Base-by-base conservation (phyloP, 2,329 filamentous ascomycete genomes). In the Nemania abortiva region DNA sequence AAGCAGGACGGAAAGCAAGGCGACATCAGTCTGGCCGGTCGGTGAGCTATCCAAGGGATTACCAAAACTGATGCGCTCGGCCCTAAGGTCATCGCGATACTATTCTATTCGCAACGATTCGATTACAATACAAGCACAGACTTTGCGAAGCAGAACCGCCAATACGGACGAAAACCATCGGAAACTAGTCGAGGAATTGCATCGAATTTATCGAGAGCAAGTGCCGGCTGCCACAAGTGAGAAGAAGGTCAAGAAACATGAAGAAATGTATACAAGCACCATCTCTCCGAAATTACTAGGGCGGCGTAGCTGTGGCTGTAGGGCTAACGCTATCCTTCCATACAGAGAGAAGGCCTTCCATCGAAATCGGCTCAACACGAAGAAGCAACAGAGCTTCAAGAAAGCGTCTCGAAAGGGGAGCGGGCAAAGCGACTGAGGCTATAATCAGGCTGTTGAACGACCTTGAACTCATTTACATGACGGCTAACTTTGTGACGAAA, bases 1-100 rank as follows among this genome's bases (percentile, higher is more conserved):
- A 55, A 3, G 9, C 34, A 89, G 87, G 69, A 90, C 88, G 0
- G 88, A 90, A 78, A 86, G 83, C 59, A 90, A 89, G 72, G 88
- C 87, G 24, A 86, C 84, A 54, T 88, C 87, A 0, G 80, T 79
- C 13, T 89, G 87, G 82, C 71, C 83, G 1, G 75, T 88, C 3
- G 75, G 78, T 15, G 85, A 89, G 24, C 78, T 90, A 13, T 72
- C 82, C 6, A 75, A 77, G 4, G 65, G 76, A 7, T 75, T 89
- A 7, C 88, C 88, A 0, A 83, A 81, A 63, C 70, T 86, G 18
- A 69, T 90, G 39, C 85, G 86, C 49, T 45, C 74, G 3, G 77
- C 76, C n/a, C 72, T 89, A 34, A 82, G 85, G n/a, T 72, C 76
- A 27, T 89, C 86, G 2, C 86, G 82, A 52, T 89, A 89, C 74